These are phyloP conservation scores for Rutstroemia sp. DNA, from an alignment of 2,329 filamentous ascomycete species.

Conservation along the genomic window DNA sequence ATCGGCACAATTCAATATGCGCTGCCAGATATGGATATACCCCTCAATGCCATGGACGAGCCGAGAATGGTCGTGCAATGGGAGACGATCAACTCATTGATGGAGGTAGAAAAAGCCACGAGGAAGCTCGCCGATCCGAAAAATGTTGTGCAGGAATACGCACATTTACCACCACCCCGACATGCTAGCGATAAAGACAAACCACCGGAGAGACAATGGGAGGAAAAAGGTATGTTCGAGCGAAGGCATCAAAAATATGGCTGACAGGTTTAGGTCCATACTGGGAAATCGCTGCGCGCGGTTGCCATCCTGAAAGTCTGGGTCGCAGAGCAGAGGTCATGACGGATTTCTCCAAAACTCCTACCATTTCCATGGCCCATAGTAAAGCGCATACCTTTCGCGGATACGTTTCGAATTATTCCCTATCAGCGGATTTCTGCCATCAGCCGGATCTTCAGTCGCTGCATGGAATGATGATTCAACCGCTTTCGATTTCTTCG, in stretches of 20 bases:
- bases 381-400: conserved; percentile 33
- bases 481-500: conserved; percentile 43
- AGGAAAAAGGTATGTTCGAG: conserved; percentile 27
- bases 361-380: conserved; percentile 42
- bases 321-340: conserved; percentile 43
- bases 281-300: conserved; percentile 50
- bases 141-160: conserved; percentile 41
- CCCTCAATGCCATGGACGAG: conserved; percentile 58
- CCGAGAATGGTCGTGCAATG: conserved; percentile 52
- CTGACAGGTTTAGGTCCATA: conserved; percentile 39
- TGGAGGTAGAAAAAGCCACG: conserved; percentile 38
- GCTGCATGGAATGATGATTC: conserved; percentile 46
- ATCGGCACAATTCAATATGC: conserved; percentile 38
- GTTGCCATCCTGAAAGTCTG: conserved; percentile 55
- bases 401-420: conserved; percentile 33
- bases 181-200: neutral
- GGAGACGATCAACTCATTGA: conserved; percentile 44
- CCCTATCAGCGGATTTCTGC: conserved; percentile 41
- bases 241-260: conserved; percentile 35
- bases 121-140: conserved; percentile 50
- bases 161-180: conserved; percentile 32
- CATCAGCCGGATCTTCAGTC: conserved; percentile 48
- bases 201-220: conserved; percentile 13
- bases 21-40: conserved; percentile 58
- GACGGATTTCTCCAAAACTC: conserved; percentile 37